Conservation (phyloP, 129 eudicot genomes). For the Chrysanthemum lavandulifolium region DNA sequence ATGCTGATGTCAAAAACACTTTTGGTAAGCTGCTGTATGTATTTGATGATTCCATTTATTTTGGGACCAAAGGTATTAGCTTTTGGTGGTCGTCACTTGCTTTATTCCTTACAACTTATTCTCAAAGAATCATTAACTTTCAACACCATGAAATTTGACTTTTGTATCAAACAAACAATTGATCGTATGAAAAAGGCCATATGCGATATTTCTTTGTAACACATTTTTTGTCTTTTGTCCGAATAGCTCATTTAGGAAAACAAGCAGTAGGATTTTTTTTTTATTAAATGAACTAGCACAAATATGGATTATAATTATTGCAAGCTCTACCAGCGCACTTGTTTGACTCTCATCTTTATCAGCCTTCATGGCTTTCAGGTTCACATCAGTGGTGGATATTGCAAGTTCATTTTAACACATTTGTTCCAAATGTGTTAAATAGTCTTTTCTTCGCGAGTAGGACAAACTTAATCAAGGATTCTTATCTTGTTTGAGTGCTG, state of each 20-base stretch:
- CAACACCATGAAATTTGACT: background rate
- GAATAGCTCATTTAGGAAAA: background rate
- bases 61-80: too few species aligned
- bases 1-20: background rate
- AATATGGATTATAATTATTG: background rate
- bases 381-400: conserved; percentile 24
- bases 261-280: background rate
- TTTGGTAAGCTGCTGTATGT: too few species aligned
- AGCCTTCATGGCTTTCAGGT: conserved; percentile 31
- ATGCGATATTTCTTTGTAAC: background rate
- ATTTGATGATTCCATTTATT: too few species aligned
- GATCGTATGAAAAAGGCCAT: background rate
- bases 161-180: background rate
- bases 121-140: background rate
- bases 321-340: conserved; percentile 1
- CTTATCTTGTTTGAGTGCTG: conserved; percentile 3
- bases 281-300: background rate
- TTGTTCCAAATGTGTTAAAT: conserved; percentile 10
- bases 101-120: background rate
- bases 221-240: background rate
- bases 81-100: background rate
- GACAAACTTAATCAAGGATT: background rate
- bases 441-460: conserved; percentile 11
- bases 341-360: conserved; percentile 8
- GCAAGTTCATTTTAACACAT: conserved; percentile 24